Percentiles rank a stretch among this genome's conserved stretches.
Conservation (phyloP, 148 eudicot genomes). For the Talinum fruticosum region DNA sequence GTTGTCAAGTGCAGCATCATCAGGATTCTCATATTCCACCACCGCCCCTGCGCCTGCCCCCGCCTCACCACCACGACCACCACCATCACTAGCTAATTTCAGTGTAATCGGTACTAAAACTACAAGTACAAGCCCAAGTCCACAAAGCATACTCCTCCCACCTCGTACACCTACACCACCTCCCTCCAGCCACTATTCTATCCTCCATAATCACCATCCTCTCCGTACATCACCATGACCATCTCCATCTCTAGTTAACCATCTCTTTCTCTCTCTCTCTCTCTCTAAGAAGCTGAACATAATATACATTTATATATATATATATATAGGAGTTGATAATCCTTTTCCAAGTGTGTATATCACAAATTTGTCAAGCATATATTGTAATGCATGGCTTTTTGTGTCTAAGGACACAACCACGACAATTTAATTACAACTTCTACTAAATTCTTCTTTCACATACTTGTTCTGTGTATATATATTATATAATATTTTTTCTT, state of each 20-base stretch:
- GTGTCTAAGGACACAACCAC: background rate
- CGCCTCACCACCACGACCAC: constrained; percentile 15
- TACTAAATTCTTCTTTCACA: too few relatives aligned
- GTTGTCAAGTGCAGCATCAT: constrained; percentile 78
- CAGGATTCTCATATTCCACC: constrained; percentile 72
- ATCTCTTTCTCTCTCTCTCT: background rate
- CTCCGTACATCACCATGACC: constrained; percentile 19
- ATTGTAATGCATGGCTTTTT: constrained; percentile 2
- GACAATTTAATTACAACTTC: too few relatives aligned
- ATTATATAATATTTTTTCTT: too few relatives aligned
- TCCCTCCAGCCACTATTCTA: background rate
- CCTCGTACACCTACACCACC: constrained; percentile 6
- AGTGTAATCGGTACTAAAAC: background rate
- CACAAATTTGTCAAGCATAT: constrained; percentile 15
- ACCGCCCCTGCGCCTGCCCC: constrained; percentile 1
- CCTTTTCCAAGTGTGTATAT: constrained; percentile 20
- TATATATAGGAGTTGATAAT: constrained; percentile 6
- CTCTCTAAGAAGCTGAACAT: constrained; percentile 23
- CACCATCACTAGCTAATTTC: constrained; percentile 6
- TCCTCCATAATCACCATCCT: constrained; percentile 16
- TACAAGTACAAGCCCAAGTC: background rate
- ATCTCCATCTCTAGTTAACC: too few relatives aligned
- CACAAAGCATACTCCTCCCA: background rate
- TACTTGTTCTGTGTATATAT: too few relatives aligned
- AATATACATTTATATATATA: constrained; percentile 20